Evolutionary conservation across 1,284 basidiomycete species (phyloP).

Genomic region (Grifola frondosa): DNA sequence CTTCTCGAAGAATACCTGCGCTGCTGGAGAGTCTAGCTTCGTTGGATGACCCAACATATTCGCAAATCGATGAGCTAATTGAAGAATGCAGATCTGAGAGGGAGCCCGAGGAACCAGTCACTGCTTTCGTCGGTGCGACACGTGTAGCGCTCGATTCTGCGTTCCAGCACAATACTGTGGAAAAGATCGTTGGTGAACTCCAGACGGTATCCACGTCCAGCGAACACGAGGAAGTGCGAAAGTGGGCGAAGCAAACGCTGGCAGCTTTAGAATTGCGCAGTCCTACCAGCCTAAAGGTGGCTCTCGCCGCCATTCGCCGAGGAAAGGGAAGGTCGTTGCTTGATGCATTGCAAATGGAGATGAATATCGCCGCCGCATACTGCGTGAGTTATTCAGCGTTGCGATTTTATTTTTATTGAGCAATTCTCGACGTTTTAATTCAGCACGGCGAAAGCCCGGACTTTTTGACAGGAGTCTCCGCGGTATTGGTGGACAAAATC

Average conservation of each 20-base stretch:
- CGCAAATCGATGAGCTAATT: conserved; percentile 56
- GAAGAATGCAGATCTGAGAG: conserved; percentile 68
- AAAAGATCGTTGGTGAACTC: conserved; percentile 68
- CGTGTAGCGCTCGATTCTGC: conserved; percentile 78
- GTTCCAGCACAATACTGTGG: conserved; percentile 70
- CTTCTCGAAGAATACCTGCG: conserved; percentile 69
- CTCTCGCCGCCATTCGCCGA: conserved; percentile 73
- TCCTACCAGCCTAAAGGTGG: conserved; percentile 88
- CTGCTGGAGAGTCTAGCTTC: conserved; percentile 63
- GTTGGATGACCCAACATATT: conserved; percentile 52
- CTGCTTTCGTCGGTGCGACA: conserved; percentile 59
- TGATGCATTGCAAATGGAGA: conserved; percentile 78
- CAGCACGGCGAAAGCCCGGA: conserved; percentile 78
- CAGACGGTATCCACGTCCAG: conserved; percentile 42
- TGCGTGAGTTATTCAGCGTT: conserved; percentile 75
- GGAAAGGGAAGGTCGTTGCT: conserved; percentile 65
- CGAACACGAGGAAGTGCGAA: conserved; percentile 46
- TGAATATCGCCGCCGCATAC: conserved; percentile 77
- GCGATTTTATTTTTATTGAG: conserved; percentile 1
- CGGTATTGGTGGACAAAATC: conserved; percentile 70
- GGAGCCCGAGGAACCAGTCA: conserved; percentile 53
- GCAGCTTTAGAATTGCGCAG: conserved; percentile 68
- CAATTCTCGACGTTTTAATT: background rate
- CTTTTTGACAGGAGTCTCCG: conserved; percentile 78
- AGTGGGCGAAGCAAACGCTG: conserved; percentile 78